Percentiles rank a stretch among this genome's conserved stretches.
These are phyloP conservation scores for Conringia planisiliqua DNA, from an alignment of 345 rosid species.

Conservation along the genomic window DNA sequence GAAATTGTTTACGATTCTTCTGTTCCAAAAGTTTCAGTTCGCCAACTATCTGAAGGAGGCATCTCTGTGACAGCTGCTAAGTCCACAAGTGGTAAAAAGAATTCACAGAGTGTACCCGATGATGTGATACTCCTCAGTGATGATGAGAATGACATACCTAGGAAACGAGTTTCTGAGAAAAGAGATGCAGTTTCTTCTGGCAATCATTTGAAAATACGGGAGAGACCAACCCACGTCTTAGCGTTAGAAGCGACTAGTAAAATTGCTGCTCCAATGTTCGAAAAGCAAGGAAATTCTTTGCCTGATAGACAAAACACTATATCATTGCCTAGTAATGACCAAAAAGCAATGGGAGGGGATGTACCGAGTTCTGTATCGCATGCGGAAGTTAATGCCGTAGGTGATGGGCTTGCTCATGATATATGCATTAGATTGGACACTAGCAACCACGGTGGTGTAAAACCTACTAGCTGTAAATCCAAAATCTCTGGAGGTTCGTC, in stretches of 20 bases:
- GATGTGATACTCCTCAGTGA: conserved; percentile 80
- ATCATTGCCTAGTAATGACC: conserved; percentile 38
- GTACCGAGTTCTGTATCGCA: conserved; percentile 27
- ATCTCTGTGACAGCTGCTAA: conserved; percentile 27
- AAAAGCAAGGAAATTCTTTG: conserved; percentile 32
- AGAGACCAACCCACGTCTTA: conserved; percentile 25
- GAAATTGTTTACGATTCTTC: conserved; percentile 33
- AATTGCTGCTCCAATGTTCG: conserved; percentile 21
- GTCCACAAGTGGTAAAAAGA: conserved; percentile 36
- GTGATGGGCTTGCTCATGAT: conserved; percentile 34
- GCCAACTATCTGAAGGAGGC: conserved; percentile 43
- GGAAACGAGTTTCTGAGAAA: conserved; percentile 41
- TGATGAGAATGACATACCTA: conserved; percentile 54
- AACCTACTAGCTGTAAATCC: conserved; percentile 36
- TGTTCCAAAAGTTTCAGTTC: conserved; percentile 31
- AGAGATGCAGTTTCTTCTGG: conserved; percentile 16
- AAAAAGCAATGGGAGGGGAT: conserved; percentile 31
- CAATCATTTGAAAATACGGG: conserved; percentile 18
- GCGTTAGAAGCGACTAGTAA: conserved; percentile 25
- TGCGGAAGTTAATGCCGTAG: conserved; percentile 35
- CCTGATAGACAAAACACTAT: conserved; percentile 34
- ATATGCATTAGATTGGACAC: conserved; percentile 29
- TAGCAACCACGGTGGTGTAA: conserved; percentile 26
- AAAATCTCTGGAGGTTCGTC: conserved; percentile 46
- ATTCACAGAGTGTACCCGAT: conserved; percentile 34